Conservation (phyloP, 768 basidiomycete species). For the Gymnopilus junonius region DNA sequence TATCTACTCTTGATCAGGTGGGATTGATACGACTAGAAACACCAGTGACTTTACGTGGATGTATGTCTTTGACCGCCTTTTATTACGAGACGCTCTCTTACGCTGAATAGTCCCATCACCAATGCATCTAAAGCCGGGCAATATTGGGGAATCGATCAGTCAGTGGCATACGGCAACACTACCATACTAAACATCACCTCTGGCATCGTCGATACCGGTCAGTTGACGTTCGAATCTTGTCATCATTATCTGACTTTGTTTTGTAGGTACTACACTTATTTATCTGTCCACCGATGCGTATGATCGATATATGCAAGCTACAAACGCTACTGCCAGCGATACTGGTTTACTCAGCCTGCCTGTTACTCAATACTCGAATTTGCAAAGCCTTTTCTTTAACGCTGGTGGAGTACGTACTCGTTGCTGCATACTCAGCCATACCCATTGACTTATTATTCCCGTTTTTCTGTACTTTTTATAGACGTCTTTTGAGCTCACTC, state of each 20-base stretch:
- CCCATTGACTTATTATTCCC: not conserved
- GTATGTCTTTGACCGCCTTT: not conserved
- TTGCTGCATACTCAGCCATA: not conserved
- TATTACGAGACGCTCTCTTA: not conserved
- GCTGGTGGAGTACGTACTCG: conserved; percentile 45
- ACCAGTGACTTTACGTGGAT: not conserved
- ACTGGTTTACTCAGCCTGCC: conserved; percentile 59
- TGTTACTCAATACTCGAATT: conserved; percentile 45
- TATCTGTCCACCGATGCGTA: conserved; percentile 51
- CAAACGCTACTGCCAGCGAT: conserved; percentile 42
- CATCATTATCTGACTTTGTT: not conserved
- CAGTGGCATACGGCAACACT: conserved; percentile 48
- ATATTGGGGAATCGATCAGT: conserved; percentile 66
- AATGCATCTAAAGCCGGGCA: conserved; percentile 41
- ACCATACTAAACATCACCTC: conserved; percentile 45
- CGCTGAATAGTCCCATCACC: conserved; percentile 45
- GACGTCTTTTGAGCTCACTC: conserved; percentile 56
- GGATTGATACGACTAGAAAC: conserved; percentile 40
- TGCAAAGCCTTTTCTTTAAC: conserved; percentile 60
- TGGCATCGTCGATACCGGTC: conserved; percentile 64
- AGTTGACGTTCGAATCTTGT: not conserved
- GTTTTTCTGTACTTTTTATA: conserved; percentile 18
- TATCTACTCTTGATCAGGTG: conserved; percentile 24
- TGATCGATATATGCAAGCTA: conserved; percentile 42
- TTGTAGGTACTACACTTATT: conserved; percentile 50